Conservation (phyloP, 805 yeast species). For the Cyberlindnera maclurae region DNA sequence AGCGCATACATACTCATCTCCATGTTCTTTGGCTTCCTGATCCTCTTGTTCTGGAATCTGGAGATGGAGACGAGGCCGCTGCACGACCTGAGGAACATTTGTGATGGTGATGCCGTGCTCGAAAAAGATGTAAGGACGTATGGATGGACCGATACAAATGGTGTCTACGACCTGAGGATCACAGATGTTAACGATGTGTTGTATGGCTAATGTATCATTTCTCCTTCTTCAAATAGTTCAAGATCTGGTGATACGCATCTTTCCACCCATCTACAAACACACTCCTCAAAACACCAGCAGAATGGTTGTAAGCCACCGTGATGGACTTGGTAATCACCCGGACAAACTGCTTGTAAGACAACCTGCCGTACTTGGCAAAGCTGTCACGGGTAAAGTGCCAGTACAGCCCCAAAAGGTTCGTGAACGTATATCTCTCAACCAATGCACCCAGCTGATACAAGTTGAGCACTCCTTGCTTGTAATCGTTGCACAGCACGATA, state of each 20-base stretch:
- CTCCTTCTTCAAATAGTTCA: too few relatives aligned
- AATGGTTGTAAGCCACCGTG: constrained; percentile 2
- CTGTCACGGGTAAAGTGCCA: neutral
- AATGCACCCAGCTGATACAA: constrained; percentile 20
- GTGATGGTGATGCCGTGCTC: constrained; percentile 49
- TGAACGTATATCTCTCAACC: constrained; percentile 16
- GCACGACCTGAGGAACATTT: constrained; percentile 53
- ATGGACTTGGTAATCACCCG: constrained; percentile 6
- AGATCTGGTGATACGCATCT: too few relatives aligned
- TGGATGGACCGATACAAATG: constrained; percentile 60
- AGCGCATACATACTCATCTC: constrained; percentile 66
- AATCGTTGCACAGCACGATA: constrained; percentile 23
- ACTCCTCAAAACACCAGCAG: too few relatives aligned
- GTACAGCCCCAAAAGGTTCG: constrained; percentile 2
- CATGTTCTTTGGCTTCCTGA: constrained; percentile 68
- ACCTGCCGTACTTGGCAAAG: constrained; percentile 5
- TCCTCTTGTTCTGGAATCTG: constrained; percentile 64
- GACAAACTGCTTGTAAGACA: constrained; percentile 17
- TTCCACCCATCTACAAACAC: too few relatives aligned
- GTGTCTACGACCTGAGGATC: constrained; percentile 81
- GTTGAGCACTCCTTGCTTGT: constrained; percentile 21
- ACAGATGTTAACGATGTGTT: constrained; percentile 59
- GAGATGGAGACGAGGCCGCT: constrained; percentile 62
- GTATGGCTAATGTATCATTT: constrained; percentile 28
- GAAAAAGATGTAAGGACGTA: constrained; percentile 27